Percentiles rank a stretch among this genome's conserved stretches.
These are phyloP conservation scores for Tricholomella constricta DNA, from an alignment of 768 basidiomycete genomes.

Conservation along the genomic window DNA sequence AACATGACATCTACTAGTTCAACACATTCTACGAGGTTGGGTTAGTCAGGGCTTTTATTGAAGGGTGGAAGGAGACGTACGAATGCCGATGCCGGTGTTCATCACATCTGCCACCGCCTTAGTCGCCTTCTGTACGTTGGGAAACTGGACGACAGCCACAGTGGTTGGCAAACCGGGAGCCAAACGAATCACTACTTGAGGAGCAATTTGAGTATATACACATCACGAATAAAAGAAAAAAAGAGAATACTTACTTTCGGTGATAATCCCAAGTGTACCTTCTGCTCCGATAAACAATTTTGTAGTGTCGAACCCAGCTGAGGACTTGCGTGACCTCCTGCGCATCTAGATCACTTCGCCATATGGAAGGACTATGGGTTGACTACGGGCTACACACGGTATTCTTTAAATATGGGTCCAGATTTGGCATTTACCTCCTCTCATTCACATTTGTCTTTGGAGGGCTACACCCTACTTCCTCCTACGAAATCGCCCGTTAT, in stretches of 20 bases:
- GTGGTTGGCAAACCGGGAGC: slow-evolving; percentile 81
- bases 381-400: too few relatives aligned
- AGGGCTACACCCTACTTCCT: too few relatives aligned
- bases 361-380: slow-evolving; percentile 85
- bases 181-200: slow-evolving; percentile 71
- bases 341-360: slow-evolving; percentile 93
- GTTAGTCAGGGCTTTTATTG: not conserved
- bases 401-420: too few relatives aligned
- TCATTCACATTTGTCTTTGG: too few relatives aligned
- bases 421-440: too few relatives aligned
- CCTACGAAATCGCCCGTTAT: too few relatives aligned
- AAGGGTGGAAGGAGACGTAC: slow-evolving; percentile 41
- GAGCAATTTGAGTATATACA: too few relatives aligned
- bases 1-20: slow-evolving; percentile 78
- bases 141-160: slow-evolving; percentile 83
- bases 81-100: slow-evolving; percentile 73
- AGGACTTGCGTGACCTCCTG: slow-evolving; percentile 74
- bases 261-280: slow-evolving; percentile 83
- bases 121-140: slow-evolving; percentile 71
- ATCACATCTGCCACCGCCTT: slow-evolving; percentile 74
- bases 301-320: slow-evolving; percentile 84
- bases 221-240: too few relatives aligned
- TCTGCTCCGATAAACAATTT: slow-evolving; percentile 86
- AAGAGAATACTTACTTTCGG: too few relatives aligned
- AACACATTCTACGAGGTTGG: slow-evolving; percentile 64